Evolutionary conservation across 768 basidiomycete species (phyloP), one percentile per base, ranked within the genome.

Genomic region (Hygrocybe coccinea): DNA sequence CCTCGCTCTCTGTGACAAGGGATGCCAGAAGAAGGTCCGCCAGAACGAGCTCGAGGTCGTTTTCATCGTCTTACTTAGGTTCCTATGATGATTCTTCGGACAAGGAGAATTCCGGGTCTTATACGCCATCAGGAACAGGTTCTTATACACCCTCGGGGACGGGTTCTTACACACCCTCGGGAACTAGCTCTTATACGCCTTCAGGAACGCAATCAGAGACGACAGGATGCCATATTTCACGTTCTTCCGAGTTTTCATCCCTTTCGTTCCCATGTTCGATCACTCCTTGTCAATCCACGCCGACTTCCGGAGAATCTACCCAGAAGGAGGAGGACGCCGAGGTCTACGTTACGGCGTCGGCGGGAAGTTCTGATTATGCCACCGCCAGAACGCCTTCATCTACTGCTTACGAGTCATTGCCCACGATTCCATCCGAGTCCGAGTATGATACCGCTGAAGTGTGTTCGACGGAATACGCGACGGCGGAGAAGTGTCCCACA

Each of bases 381-480:
- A 69, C 72, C 1, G 70, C 69, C 6, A 63, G 62, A 15, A 69
- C 78, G 3, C 76, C 79, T 0, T 72, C 76, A 0, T 79, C 79
- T 7, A 72, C 69, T 10, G 70, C 75, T 0, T 83, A 79, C 66
- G 74, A 73, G 54, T 84, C 83, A 5, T 67, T 84, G 54, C 82
- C 83, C 1, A 80, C 79, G 3, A 84, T 84, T 58, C 83, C 83
- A 11, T 83, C 80, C 1, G 75, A 78, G 50, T 77, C 71, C n/a
- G 64, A 69, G 55, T 79, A 81, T 68, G 54, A 41, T 14, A 60
- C 56, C 9, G 56, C 59, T 9, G 59, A 60, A 25, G 48, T 52
- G 14, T 25, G 43, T 8, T 55, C 59, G 8, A 55, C 64, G 12
- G 67, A 72, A 14, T 87, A 79, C 56, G 67, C 71, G 29, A 84